Percentiles rank a stretch among this genome's conserved stretches.
Conservation (phyloP, 1,284 basidiomycete genomes). For the Malassezia furfur region DNA sequence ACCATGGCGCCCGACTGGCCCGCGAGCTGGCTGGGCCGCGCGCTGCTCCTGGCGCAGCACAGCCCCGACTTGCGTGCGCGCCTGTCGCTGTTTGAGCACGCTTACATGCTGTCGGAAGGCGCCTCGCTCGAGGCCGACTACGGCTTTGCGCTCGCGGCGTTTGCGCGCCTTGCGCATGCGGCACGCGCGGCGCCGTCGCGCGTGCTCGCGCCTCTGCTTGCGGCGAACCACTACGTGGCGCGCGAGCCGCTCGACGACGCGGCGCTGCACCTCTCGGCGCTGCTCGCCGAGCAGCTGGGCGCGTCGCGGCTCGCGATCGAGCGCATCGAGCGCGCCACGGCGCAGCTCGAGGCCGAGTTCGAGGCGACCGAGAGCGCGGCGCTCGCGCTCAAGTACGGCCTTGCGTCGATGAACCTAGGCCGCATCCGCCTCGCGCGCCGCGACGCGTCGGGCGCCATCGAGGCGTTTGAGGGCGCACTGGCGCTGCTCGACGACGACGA, state of each 20-base stretch:
- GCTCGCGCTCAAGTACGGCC: slow-evolving; percentile 68
- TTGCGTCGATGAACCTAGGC: slow-evolving; percentile 73
- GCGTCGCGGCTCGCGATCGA: slow-evolving; percentile 59
- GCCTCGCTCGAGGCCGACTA: slow-evolving; percentile 70
- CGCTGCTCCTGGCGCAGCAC: slow-evolving; percentile 60
- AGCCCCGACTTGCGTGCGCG: slow-evolving; percentile 62
- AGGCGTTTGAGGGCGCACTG: slow-evolving; percentile 64
- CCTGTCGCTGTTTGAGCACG: slow-evolving; percentile 68
- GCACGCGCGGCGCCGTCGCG: slow-evolving; percentile 13
- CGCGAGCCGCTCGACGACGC: slow-evolving; percentile 62
- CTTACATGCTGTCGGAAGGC: slow-evolving; percentile 62
- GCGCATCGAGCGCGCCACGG: slow-evolving; percentile 60
- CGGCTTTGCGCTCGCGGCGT: slow-evolving; percentile 56
- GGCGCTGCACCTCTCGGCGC: slow-evolving; percentile 72
- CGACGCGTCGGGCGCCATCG: slow-evolving; percentile 58
- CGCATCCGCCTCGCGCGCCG: slow-evolving; percentile 61
- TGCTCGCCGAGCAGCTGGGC: slow-evolving; percentile 75
- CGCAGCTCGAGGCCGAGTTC: slow-evolving; percentile 72
- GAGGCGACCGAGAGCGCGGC: slow-evolving; percentile 71
- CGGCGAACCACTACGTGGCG: slow-evolving; percentile 66
- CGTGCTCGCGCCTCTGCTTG: slow-evolving; percentile 56
- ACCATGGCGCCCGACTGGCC: slow-evolving; percentile 82
- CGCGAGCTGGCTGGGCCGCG: slow-evolving; percentile 88
- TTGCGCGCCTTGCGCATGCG: slow-evolving; percentile 51
- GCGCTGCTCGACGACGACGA: slow-evolving; percentile 59